Base-by-base conservation (phyloP, 805 yeast genomes). In the Candida patagonica region DNA sequence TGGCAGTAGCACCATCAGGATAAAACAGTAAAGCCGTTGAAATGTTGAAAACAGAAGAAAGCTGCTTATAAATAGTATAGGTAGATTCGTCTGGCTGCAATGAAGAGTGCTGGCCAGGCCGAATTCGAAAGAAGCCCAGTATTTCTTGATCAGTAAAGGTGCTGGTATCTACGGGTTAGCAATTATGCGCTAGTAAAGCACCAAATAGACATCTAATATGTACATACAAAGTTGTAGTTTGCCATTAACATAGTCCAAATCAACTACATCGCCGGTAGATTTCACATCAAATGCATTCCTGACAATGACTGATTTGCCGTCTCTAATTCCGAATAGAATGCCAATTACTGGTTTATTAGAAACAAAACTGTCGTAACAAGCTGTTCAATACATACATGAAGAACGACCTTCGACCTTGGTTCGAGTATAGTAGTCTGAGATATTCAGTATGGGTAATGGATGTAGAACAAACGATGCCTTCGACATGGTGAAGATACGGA, bases 371-470 rank as follows among this genome's bases (percentile, higher is more conserved):
- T 3, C 8, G 9, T 8, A 21, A 24, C 16, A 13, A 35, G 2
- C 25, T 12, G 12, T 22, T 13, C 15, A 17, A 3, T 2, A 46
- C 57, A 12, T 38, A 53, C 60, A 40, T 23, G 27, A 31, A 1
- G 35, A 22, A 19, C 44, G 30, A 20, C 35, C 29, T 19, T 46
- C 19, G 22, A 41, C 36, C 21, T 37, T 37, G 17, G 52, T 45
- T 8, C 65, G 46, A 2, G 61, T 57, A 35, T 47, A 54, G 35
- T 47, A 57, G 43, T 60, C 65, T 20, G 64, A 56, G 8, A 60
- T 55, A 44, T 58, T 59, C 31, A 60, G 52, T 25, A 60, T 35
- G 4, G 64, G 60, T 30, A 61, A 42, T 4, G 65, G 62, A 42
- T 61, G 65, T 8, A 61, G 38, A 10, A 39, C 35, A 20, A 52